Evolutionary conservation across 176 grass and related monocot species (phyloP).

Genomic region (Bolboschoenus planiculmis): DNA sequence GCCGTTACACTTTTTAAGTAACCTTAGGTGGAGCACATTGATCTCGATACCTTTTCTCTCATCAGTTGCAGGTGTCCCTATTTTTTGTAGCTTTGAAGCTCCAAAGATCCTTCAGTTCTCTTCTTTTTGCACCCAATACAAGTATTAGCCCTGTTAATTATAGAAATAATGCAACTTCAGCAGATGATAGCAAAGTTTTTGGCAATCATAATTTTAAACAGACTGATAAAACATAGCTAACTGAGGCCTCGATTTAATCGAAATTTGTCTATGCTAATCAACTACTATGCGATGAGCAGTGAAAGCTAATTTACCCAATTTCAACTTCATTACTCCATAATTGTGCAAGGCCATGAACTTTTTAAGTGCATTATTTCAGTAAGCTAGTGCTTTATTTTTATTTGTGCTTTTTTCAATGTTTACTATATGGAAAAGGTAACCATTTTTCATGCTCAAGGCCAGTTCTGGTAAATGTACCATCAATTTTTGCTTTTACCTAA

Average conservation of each 20-base stretch:
- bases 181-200: not conserved
- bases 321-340: not conserved
- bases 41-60: not conserved
- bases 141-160: slow-evolving; percentile 43
- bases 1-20: not conserved
- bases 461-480: not conserved
- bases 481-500: slow-evolving; percentile 45
- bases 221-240: not conserved
- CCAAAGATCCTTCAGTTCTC: slow-evolving; percentile 74
- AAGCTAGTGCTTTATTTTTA: not conserved
- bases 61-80: not conserved
- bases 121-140: slow-evolving; percentile 49
- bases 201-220: not conserved
- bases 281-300: not conserved
- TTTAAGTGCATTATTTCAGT: not conserved
- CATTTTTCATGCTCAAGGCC: not conserved
- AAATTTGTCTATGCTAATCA: not conserved
- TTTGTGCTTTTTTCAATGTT: not conserved
- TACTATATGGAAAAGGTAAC: not conserved
- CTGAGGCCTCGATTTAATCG: not conserved
- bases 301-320: not conserved
- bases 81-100: slow-evolving; percentile 26
- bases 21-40: not conserved
- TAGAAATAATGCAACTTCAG: not conserved
- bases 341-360: not conserved